A percentile compares a stretch with the other conserved stretches of the same genome.
These are phyloP conservation scores for Grigorovia humatica DNA, from an alignment of 805 yeast genomes.

Conservation along the genomic window DNA sequence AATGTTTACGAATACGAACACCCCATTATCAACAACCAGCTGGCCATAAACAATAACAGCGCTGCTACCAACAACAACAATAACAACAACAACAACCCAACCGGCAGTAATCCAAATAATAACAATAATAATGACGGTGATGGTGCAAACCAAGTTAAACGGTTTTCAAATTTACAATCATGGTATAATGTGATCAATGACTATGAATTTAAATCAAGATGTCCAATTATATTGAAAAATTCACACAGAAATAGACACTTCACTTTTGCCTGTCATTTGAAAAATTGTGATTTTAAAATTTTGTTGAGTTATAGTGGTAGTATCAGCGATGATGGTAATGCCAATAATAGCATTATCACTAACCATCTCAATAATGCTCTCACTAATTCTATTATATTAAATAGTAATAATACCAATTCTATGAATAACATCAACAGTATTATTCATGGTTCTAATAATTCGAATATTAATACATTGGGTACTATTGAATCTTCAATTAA, in stretches of 20 bases:
- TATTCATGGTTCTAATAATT: too few species aligned
- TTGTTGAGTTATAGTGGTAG: constrained; percentile 24
- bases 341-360: background rate
- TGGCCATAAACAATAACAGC: constrained; percentile 19
- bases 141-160: constrained; percentile 14
- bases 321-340: background rate
- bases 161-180: constrained; percentile 21
- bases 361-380: background rate
- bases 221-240: constrained; percentile 28
- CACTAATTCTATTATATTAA: background rate
- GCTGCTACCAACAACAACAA: background rate
- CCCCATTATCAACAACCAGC: constrained; percentile 25
- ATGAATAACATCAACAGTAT: too few species aligned
- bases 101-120: too few species aligned
- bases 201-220: constrained; percentile 28
- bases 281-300: constrained; percentile 27
- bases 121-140: constrained; percentile 5
- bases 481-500: too few species aligned
- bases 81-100: background rate
- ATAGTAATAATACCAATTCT: background rate
- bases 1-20: constrained; percentile 28
- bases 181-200: constrained; percentile 29
- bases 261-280: constrained; percentile 29
- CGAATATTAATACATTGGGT: too few species aligned
- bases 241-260: constrained; percentile 29